Evolutionary conservation across 164 flowering plant species (phyloP).

Genomic region (Macadamia tetraphylla): DNA sequence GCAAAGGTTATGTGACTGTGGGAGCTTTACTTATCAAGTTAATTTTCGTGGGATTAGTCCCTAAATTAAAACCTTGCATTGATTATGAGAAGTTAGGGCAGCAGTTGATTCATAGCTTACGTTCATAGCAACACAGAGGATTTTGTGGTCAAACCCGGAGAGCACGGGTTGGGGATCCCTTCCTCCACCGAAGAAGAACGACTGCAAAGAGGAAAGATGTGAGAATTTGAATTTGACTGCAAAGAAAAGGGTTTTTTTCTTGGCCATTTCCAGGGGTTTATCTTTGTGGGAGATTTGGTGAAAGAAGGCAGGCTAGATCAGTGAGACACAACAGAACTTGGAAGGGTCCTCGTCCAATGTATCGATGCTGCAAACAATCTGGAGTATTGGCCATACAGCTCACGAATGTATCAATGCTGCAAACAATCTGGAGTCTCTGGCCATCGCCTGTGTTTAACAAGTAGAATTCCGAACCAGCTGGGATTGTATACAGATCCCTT

Average conservation of each 20-base stretch:
- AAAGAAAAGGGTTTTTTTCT: no score
- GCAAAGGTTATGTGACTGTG: no score
- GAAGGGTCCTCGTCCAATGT: constrained; percentile 39
- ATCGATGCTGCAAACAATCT: constrained; percentile 71
- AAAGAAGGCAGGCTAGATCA: no score
- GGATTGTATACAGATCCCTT: constrained; percentile 70
- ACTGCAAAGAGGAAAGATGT: constrained; percentile 31
- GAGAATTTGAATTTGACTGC: no score
- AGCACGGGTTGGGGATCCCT: constrained; percentile 54
- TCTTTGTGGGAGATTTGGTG: no score
- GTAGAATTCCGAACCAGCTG: constrained; percentile 82
- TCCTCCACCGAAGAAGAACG: constrained; percentile 91
- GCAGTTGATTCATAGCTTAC: constrained; percentile 31
- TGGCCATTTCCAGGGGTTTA: no score
- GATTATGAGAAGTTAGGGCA: no score
- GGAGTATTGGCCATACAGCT: constrained; percentile 62
- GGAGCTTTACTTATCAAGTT: no score
- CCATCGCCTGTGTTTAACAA: constrained; percentile 58
- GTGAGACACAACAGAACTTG: constrained; percentile 32
- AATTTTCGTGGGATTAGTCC: no score
- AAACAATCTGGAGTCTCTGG: constrained; percentile 62
- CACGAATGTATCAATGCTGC: constrained; percentile 68
- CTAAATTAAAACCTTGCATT: no score
- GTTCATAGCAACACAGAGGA: constrained; percentile 65
- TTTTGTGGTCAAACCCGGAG: constrained; percentile 55